A percentile compares a stretch with the other conserved stretches of the same genome.
These are phyloP conservation scores for Massarina eburnea DNA, from an alignment of 2,329 filamentous ascomycete species.

Conservation along the genomic window DNA sequence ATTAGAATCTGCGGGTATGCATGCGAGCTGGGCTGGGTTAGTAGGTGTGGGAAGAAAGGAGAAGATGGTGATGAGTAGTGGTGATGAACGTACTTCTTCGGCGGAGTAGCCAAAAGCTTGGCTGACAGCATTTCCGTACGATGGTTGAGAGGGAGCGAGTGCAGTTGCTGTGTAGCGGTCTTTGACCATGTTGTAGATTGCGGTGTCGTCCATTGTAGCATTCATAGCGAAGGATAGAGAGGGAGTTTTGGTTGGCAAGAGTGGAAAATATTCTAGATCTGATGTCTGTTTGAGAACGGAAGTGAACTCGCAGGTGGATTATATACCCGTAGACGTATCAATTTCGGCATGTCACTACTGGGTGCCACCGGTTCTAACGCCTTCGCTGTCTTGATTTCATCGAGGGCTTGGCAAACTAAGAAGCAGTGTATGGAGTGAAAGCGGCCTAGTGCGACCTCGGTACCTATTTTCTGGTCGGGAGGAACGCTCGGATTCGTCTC, in stretches of 20 bases:
- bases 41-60: neutral
- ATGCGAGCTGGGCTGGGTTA: conserved; percentile 30
- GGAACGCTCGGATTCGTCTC: neutral
- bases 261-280: neutral
- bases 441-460: no score
- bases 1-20: conserved; percentile 53
- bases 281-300: neutral
- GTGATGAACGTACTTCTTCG: conserved; percentile 36
- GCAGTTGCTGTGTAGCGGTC: conserved; percentile 15
- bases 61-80: neutral
- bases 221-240: neutral
- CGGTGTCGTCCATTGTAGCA: conserved; percentile 6
- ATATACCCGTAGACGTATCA: no score
- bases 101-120: conserved; percentile 31
- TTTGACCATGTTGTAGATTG: conserved; percentile 13
- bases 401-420: no score
- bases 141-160: neutral
- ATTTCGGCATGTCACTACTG: no score
- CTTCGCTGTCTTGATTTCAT: no score
- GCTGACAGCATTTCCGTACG: conserved; percentile 10
- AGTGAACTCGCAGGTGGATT: no score
- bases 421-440: no score
- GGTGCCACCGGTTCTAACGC: no score
- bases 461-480: no score
- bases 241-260: neutral